Conservation (phyloP, 805 yeast genomes). For the Barnettozyma californica region DNA sequence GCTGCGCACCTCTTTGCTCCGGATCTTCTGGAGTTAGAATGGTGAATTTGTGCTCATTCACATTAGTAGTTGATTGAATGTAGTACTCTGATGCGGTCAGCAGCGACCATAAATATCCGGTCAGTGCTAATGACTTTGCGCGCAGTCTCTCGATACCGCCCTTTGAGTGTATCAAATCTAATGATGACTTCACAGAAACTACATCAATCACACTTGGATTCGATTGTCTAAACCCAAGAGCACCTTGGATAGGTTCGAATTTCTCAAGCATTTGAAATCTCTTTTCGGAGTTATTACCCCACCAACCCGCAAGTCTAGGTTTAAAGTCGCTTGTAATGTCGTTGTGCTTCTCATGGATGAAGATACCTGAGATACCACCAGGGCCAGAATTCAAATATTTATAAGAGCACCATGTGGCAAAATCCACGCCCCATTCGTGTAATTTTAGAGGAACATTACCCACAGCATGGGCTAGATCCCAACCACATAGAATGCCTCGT, state of each 20-base stretch:
- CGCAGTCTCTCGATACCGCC: constrained; percentile 65
- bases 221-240: constrained; percentile 83
- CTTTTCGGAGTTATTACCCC: constrained; percentile 75
- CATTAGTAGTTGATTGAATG: constrained; percentile 16
- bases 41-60: constrained; percentile 34
- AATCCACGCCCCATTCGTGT: constrained; percentile 89
- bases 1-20: constrained; percentile 70
- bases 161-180: constrained; percentile 49
- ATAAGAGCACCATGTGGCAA: constrained; percentile 93
- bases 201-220: constrained; percentile 87
- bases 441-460: constrained; percentile 76
- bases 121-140: constrained; percentile 50
- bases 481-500: constrained; percentile 60
- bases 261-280: constrained; percentile 76
- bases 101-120: constrained; percentile 47
- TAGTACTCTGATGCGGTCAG: constrained; percentile 45
- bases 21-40: constrained; percentile 68
- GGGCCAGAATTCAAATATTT: constrained; percentile 91
- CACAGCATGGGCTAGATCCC: constrained; percentile 95
- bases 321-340: constrained; percentile 29
- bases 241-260: constrained; percentile 80
- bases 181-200: constrained; percentile 62
- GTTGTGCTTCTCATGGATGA: constrained; percentile 52
- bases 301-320: constrained; percentile 93
- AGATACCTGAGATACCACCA: constrained; percentile 87